Base-by-base conservation (phyloP, 805 yeast species). In the Teunomyces stri region DNA sequence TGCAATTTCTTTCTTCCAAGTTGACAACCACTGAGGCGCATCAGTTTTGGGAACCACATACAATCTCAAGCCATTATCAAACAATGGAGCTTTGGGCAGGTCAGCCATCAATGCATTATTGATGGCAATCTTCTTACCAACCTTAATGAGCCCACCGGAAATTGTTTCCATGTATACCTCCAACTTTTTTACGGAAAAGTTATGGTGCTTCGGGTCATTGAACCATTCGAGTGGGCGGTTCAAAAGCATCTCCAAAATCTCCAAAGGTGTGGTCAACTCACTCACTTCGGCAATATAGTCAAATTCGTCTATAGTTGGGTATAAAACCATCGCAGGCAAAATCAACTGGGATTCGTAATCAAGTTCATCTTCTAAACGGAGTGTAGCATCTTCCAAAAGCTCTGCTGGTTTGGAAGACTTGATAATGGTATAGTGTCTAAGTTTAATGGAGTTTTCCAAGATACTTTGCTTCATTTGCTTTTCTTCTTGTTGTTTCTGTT, bases 241-340 rank as follows among this genome's bases (percentile, higher is more conserved):
- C 47, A 72, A 55, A 2, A 90, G 76, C 51, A 80, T 62, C 29
- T 78, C 79, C 51, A 89, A 62, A 9, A 87, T 59, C 33, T 87
- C 94, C 4, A 64, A 58, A 0, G 92, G 81, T 0, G 92, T 78
- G 1, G 84, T 74, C 31, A 83, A 66, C 64, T 90, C 97, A 49
- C 92, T 81, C 5, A 86, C 78, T 50, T 83, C 84, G 1, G 83
- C 87, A 34, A 92, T 72, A 56, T 84, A 84, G 64, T 92, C 97
- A 55, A 89, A 87, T 62, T 89, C 94, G 62, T 86, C 85, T 3
- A 80, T 81, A 1, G 90, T 79, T 18, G 98, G 97, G 56, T 89
- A 92, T 48, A 91, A 65, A 3, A 89, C 71, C 71, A 85, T 73
- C 0, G 91, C 86, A 0, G 97, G 96, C 55, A 89, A 76, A n/a